These are phyloP conservation scores for Torulaspora quercuum DNA, from an alignment of 805 yeast genomes.

Conservation along the genomic window DNA sequence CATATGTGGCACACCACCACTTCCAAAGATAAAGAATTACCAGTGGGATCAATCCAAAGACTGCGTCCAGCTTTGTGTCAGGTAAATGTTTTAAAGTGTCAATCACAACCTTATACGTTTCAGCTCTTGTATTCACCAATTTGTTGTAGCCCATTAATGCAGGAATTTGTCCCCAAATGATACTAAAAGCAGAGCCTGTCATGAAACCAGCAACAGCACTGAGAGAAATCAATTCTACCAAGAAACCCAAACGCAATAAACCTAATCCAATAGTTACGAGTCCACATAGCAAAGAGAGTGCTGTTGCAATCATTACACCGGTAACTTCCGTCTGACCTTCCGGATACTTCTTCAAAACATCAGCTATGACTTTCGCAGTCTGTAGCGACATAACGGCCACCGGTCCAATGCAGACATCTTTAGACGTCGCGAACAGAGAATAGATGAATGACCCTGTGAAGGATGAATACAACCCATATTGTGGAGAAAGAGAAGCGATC, in stretches of 20 bases:
- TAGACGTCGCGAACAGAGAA: slow-evolving; percentile 89
- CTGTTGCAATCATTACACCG: slow-evolving; percentile 76
- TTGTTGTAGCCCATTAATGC: slow-evolving; percentile 72
- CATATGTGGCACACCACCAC: slow-evolving; percentile 50
- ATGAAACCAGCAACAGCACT: slow-evolving; percentile 94
- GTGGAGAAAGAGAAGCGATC: slow-evolving; percentile 74
- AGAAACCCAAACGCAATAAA: slow-evolving; percentile 75
- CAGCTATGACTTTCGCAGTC: slow-evolving; percentile 70
- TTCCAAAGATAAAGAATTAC: slow-evolving; percentile 70
- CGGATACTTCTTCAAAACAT: slow-evolving; percentile 53
- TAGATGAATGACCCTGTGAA: slow-evolving; percentile 87
- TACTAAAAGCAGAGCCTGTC: slow-evolving; percentile 89
- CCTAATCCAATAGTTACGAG: slow-evolving; percentile 81
- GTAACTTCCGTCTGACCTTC: slow-evolving; percentile 36
- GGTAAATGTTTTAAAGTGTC: slow-evolving; percentile 68
- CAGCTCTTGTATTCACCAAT: slow-evolving; percentile 64
- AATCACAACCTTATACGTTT: slow-evolving; percentile 68
- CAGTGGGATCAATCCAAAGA: slow-evolving; percentile 77
- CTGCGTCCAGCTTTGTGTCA: slow-evolving; percentile 72
- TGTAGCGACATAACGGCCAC: slow-evolving; percentile 94
- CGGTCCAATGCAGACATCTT: slow-evolving; percentile 94
- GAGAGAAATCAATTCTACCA: slow-evolving; percentile 81
- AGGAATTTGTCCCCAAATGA: slow-evolving; percentile 83
- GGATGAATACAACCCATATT: slow-evolving; percentile 87
- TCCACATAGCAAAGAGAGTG: slow-evolving; percentile 78